Base-by-base conservation (phyloP, 805 yeast genomes). In the Saturnispora halmiae region DNA sequence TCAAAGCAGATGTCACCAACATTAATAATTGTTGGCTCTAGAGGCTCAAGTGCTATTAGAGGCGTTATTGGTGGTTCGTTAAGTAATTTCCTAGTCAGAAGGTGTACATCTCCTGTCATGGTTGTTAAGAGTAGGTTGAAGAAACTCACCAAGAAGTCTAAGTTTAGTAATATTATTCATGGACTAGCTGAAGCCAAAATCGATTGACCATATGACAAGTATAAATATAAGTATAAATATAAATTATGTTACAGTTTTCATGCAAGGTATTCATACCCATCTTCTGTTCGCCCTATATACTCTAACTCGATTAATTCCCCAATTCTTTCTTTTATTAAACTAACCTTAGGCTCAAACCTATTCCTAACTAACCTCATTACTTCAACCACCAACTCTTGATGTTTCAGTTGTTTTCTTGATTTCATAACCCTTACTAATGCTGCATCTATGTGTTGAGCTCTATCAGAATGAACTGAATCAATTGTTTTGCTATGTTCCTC, bases 401-500 rank as follows among this genome's bases (percentile, higher is more conserved):
- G 90, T 20, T 58, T 65, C 41, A 80, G 50, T 1, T 67, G 60
- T 49, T 77, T 79, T 26, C 87, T 65, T 1, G 84, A 70, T 61
- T 87, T 87, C 90, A 87, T 79, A n/a, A 80, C 75, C 38, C 96
- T 69, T 4, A 87, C 94, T 42, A 87, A 72, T 0, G 94, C 92
- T 1, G 96, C 95, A 54, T 84, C 92, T 2, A 82, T 65, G 52
- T 79, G 83, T 41, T 70, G 68, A 44, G 75, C 69, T 43, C 95
- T 67, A 4, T 85, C 76, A 49, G 73, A 79, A 30, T 70, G 69
- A 24, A 85, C 65, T 28, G 66, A 61, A n/a, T 69, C 69, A 55
- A 77, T 61, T 0, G 83, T 79, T 40, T 69, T 69, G 14, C 63
- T 61, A 9, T 71, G 59, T 48, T 78, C 83, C 13, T 64, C 61